Base-by-base conservation (phyloP, 208 protist species). In the Acanthamoeba lugdunensis region DNA sequence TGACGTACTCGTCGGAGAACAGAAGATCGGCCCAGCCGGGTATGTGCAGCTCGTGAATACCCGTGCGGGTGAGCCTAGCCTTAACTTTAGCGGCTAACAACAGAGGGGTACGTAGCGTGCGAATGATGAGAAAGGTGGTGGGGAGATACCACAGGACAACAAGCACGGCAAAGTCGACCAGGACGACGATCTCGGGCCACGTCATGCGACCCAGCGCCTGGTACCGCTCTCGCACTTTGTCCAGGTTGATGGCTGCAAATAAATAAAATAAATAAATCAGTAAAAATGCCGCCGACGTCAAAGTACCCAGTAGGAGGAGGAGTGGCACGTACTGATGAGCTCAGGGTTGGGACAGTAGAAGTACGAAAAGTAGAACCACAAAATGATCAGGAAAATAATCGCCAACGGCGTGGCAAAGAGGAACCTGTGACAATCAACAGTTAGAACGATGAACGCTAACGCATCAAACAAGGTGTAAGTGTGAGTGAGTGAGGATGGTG, bases 151-250 rank as follows among this genome's bases (percentile, higher is more conserved):
- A 90, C 13, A 90, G 56, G 63, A 90, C 9, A 9, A 37, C 63
- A n/a, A 90, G 85, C 30, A 28, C 54, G 4, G 65, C 30, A 37
- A 90, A 90, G 63, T 90, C 85, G 58, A 73, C 52, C 13, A 90
- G 30, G 2, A 90, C 45, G n/a, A 71, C 85, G 6, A 54, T 48
- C 56, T 90, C 25, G 21, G 85, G 85, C 16, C 13, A 90, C 8
- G 25, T 71, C 54, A 90, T 90, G 8, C 45, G 85, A 2, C 85
- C 85, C 28, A 90, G 30, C 28, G n/a, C 25, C 5, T 67, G 33
- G 58, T 90, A 90, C 9, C 13, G 85, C 58, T 90, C 61, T 71
- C 33, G 45, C 14, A 90, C 18, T 56, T 16, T 90, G 56, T 90
- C 85, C 33, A 90, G 9, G 23, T 90, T 90, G 63, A 90, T 69